These are phyloP conservation scores for Fistulifera pelliculosa DNA, from an alignment of 108 stramenopile species.

Conservation along the genomic window DNA sequence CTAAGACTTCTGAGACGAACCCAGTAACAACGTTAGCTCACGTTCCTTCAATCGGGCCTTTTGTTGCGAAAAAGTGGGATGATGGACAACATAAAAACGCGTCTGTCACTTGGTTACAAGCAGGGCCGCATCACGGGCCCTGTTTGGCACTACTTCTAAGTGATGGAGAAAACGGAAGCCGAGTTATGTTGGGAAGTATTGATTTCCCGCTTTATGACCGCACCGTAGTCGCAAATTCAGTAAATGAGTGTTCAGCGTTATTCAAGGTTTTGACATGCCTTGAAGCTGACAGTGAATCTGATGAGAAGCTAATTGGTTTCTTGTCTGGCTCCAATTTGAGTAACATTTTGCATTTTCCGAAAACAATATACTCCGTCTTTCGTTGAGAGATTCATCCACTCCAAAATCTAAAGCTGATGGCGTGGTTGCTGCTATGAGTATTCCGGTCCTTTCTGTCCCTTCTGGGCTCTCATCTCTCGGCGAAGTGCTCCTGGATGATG, in stretches of 20 bases:
- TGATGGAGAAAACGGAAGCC: no score
- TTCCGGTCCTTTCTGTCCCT: constrained; percentile 2
- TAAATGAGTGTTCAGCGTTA: no score
- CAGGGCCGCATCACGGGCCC: constrained; percentile 30
- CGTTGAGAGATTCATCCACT: not conserved
- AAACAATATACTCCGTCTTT: not conserved
- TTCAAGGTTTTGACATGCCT: no score
- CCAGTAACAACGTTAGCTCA: not conserved
- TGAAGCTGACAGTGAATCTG: no score
- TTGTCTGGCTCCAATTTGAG: no score
- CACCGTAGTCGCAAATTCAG: no score
- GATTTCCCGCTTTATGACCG: no score
- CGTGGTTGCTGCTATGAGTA: not conserved
- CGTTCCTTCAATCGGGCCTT: constrained; percentile 5
- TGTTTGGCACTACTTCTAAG: constrained; percentile 7
- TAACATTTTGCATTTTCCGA: not conserved
- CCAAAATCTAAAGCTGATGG: not conserved
- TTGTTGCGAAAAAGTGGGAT: constrained; percentile 8
- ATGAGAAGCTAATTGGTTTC: no score
- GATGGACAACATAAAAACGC: constrained; percentile 1
- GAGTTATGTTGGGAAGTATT: no score
- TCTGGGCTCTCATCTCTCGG: constrained; percentile 58
- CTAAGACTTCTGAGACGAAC: not conserved
- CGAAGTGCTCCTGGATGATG: constrained; percentile 21
- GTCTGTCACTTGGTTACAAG: constrained; percentile 22